Evolutionary conservation across 306 rosid genomes (phyloP), one percentile per base, ranked within the genome.

Genomic region (Rubus idaeus): DNA sequence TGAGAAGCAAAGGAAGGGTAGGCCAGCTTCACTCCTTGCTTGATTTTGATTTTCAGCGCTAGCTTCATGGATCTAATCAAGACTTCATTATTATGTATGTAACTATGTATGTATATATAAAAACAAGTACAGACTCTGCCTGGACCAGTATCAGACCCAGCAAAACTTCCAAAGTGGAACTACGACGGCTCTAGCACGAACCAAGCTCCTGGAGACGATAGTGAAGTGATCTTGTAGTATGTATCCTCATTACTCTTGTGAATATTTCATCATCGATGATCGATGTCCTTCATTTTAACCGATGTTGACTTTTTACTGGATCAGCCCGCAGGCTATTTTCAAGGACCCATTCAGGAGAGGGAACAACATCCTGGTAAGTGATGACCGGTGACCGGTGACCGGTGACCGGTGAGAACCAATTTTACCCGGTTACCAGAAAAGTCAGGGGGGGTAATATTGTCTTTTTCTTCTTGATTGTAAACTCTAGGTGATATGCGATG

Each of bases 1-100:
- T 87, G 82, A 84, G 91, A 76, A 87, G 91, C 85, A 87, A 87
- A 87, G 91, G 82, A 8, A 84, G 87, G 82, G 91, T 87, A 72
- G 0, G 20, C 6, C 7, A n/a, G n/a, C n/a, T 35, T 18, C 26
- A 1, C 26, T 23, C 26, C 26, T 23, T 23, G 26, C 26, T 23
- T 23, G 35, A 30, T 30, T 30, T 30, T 30, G 35, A 30, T 30
- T 30, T 30, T 30, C 35, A 30, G 35, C 35, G 35, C 35, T 30
- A 30, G 35, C 35, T 30, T 30, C 35, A 30, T 30, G 35, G 35
- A 30, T 30, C 35, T 30, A 30, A 30, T 30, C 2, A 30, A 30
- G 2, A 0, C 35, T 30, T 30, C 35, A 30, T 30, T 39, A 5
- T 55, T 10, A n/a, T n/a, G n/a, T n/a, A 23, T 23, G 26, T 23